Evolutionary conservation across 2,329 filamentous ascomycete genomes (phyloP).

Genomic region (Cucurbitaria berberidis): DNA sequence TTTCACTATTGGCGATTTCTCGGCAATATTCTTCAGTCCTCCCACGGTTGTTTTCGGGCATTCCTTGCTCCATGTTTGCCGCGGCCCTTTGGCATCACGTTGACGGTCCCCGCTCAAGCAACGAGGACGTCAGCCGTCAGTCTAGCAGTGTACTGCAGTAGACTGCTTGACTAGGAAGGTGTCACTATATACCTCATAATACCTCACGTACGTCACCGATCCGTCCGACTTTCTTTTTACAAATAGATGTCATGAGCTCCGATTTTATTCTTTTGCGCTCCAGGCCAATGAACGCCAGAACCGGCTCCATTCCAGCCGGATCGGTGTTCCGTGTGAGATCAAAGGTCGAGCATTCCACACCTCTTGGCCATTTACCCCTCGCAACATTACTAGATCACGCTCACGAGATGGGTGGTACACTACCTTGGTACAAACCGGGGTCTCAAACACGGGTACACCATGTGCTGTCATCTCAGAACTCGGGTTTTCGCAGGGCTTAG

Average conservation of each 20-base stretch:
- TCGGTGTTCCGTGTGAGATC: slow-evolving; percentile 8
- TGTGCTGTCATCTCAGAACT: neutral
- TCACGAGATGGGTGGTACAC: neutral
- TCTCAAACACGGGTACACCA: slow-evolving; percentile 1
- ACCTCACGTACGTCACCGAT: slow-evolving; percentile 16
- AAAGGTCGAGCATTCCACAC: slow-evolving; percentile 1
- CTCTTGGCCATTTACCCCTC: neutral
- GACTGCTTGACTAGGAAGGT: slow-evolving; percentile 11
- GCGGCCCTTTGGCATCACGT: slow-evolving; percentile 2
- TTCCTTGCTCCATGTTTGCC: slow-evolving; percentile 9
- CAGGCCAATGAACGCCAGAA: neutral
- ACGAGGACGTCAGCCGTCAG: neutral
- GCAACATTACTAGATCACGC: neutral
- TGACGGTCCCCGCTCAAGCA: slow-evolving; percentile 12
- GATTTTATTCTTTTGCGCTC: neutral
- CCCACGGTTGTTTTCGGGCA: slow-evolving; percentile 1
- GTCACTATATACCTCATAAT: slow-evolving; percentile 3
- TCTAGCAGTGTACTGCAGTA: neutral
- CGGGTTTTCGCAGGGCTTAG: neutral
- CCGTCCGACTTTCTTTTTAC: neutral
- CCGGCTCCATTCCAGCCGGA: slow-evolving; percentile 8
- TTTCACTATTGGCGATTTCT: slow-evolving; percentile 22
- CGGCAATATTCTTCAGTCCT: slow-evolving; percentile 16
- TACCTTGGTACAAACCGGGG: neutral
- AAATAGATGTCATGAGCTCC: neutral